phyloP scores from a whole-genome alignment of 306 rosid genomes.

The Rosa multiflora region DNA sequence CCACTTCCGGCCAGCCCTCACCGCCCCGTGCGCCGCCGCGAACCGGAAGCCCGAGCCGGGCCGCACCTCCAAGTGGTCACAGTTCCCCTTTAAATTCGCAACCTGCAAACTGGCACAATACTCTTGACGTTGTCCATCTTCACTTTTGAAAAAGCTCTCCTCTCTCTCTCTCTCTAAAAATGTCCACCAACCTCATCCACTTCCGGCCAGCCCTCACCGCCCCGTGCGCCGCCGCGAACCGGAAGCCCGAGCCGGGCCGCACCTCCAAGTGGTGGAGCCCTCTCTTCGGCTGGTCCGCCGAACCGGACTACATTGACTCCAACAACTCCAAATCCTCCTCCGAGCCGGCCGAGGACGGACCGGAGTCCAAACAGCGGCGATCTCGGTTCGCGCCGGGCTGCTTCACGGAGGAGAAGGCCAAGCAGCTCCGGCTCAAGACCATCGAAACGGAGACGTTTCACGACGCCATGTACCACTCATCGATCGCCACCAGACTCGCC shows the following conservation, averaged over 20 bases:
- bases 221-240: constrained; percentile 43
- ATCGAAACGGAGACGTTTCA: constrained; percentile 60
- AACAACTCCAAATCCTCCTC: constrained; percentile 19
- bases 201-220: constrained; percentile 35
- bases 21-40: constrained; percentile 47
- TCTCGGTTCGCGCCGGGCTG: constrained; percentile 60
- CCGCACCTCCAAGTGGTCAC: constrained; percentile 31
- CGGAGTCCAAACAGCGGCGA: constrained; percentile 16
- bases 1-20: constrained; percentile 29
- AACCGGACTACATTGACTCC: constrained; percentile 77
- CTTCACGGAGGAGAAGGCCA: constrained; percentile 89
- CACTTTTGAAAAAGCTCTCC: not conserved
- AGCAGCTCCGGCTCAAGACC: constrained; percentile 68
- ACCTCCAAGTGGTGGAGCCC: constrained; percentile 82
- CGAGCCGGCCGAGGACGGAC: constrained; percentile 16
- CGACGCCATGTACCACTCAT: constrained; percentile 90
- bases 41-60: constrained; percentile 30
- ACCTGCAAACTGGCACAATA: not conserved
- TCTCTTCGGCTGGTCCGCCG: constrained; percentile 72
- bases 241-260: constrained; percentile 31
- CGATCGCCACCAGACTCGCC: constrained; percentile 91
- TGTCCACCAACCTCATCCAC: constrained; percentile 53
- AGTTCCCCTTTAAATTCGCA: constrained; percentile 11
- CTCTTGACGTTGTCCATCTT: not conserved
- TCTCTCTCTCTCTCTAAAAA: constrained; percentile 1